Base-by-base conservation (phyloP, 495 filamentous ascomycete species). In the Bathelium albidoporum region DNA sequence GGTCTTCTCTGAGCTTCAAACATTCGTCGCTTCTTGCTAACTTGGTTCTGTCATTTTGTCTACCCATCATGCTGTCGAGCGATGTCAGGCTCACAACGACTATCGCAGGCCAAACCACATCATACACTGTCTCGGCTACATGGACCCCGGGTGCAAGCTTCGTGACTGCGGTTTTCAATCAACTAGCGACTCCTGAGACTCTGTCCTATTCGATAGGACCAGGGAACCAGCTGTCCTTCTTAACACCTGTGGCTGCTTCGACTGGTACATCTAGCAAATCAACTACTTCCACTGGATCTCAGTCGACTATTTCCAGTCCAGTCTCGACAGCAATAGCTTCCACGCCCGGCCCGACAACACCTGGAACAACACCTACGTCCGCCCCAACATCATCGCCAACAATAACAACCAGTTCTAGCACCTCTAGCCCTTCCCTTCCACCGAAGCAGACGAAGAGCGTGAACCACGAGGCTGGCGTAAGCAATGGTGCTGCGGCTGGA, bases 401-500 rank as follows among this genome's bases (percentile, higher is more conserved):
- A 62, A 52, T 12, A 34, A 29, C 22, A 59, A 16, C 20, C 58
- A 60, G 36, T 22, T 43, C 58, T 24, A 22, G 7, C 4, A 36
- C 4, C 11, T 26, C 31, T 5, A 36, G 28, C 31, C 2, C 12
- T 60, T 36, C 58, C 9, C 11, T 22, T 7, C 29, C 55, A 20
- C 26, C 26, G 2, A 34, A 16, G 55, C 55, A 5, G 20, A 59
- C 26, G 14, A 7, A 14, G 3, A 16, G 14, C 16, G 22, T 31
- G 26, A 59, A 36, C 31, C 32, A 44, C 31, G n/a, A 60, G 24
- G 31, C 4, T 14, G 62, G 63, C 49, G 32, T 71, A 3, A 66
- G 62, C 32, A 32, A 31, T 43, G 70, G 66, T 26, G 49, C 62
- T 22, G 68, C 53, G 10, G 71, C 68, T 49, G 71, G 70, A 29